Conservation (phyloP, 257 asterid genomes). For the Solanum chmielewskii region DNA sequence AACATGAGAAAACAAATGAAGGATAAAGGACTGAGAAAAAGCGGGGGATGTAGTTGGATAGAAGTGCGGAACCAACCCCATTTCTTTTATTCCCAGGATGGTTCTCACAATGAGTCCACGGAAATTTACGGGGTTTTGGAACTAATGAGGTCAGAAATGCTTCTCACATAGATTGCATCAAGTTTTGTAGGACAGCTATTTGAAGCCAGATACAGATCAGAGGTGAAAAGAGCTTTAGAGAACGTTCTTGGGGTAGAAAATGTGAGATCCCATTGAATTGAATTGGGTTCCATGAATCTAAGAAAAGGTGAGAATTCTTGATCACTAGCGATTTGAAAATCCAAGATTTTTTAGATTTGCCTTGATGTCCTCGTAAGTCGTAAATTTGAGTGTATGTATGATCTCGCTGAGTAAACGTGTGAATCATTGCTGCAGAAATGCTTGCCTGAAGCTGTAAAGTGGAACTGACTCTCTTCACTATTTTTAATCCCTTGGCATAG, state of each 20-base stretch:
- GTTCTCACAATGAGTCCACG: slow-evolving; percentile 20
- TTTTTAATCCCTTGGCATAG: not conserved
- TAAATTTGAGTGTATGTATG: not conserved
- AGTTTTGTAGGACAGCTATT: not conserved
- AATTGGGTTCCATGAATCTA: not conserved
- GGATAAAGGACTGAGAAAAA: slow-evolving; percentile 48
- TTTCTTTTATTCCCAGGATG: slow-evolving; percentile 50
- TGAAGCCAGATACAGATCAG: not conserved
- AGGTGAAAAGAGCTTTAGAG: not conserved
- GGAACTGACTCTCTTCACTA: not conserved
- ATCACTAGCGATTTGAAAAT: not conserved
- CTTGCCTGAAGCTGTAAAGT: not conserved
- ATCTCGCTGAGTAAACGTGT: not conserved
- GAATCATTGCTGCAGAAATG: not conserved
- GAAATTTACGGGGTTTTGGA: slow-evolving; percentile 39
- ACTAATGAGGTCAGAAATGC: slow-evolving; percentile 33
- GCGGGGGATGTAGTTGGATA: slow-evolving; percentile 68
- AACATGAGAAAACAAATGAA: slow-evolving; percentile 45
- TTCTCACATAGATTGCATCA: not conserved
- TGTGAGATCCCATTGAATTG: not conserved
- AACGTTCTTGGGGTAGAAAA: not conserved
- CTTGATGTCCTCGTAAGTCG: not conserved
- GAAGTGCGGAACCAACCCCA: slow-evolving; percentile 47
- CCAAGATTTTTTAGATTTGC: not conserved
- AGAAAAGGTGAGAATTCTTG: not conserved